Conservation (phyloP, 805 yeast genomes). For the Metschnikowia proteae region DNA sequence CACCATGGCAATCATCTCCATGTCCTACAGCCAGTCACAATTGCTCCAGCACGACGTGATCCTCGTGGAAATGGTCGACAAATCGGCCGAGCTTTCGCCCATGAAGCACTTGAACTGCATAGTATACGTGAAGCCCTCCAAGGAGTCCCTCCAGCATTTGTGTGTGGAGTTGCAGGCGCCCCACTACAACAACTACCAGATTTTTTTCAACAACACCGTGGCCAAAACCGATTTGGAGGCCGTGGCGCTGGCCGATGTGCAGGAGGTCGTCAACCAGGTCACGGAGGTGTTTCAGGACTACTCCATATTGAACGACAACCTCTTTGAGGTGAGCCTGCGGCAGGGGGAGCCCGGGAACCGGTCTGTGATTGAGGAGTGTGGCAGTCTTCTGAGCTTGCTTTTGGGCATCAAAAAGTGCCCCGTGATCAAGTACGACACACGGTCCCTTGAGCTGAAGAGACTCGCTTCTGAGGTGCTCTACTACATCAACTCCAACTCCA, state of each 20-base stretch:
- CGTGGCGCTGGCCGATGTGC: conserved; percentile 85
- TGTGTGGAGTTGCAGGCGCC: conserved; percentile 72
- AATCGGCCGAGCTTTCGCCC: conserved; percentile 61
- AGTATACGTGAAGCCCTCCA: conserved; percentile 71
- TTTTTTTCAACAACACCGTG: conserved; percentile 74
- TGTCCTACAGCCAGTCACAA: conserved; percentile 84
- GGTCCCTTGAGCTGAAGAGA: conserved; percentile 59
- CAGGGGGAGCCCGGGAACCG: conserved; percentile 26
- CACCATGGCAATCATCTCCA: conserved; percentile 83
- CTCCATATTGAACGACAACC: conserved; percentile 63
- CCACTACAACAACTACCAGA: conserved; percentile 70
- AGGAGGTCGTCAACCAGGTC: conserved; percentile 71
- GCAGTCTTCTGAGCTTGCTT: conserved; percentile 49
- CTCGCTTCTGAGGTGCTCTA: conserved; percentile 65
- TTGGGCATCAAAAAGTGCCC: conserved; percentile 78
- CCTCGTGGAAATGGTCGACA: conserved; percentile 57
- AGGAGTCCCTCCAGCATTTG: conserved; percentile 56
- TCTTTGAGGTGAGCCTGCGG: conserved; percentile 42
- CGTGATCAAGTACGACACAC: conserved; percentile 69
- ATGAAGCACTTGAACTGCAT: conserved; percentile 72
- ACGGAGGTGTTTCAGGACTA: conserved; percentile 86
- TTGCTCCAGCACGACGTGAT: conserved; percentile 80
- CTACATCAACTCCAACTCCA: conserved; percentile 52
- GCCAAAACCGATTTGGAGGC: conserved; percentile 77
- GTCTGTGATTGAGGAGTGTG: conserved; percentile 32